Evolutionary conservation across 192 early-diverging fungal species (phyloP).

Genomic region (Coemansia sp.): DNA sequence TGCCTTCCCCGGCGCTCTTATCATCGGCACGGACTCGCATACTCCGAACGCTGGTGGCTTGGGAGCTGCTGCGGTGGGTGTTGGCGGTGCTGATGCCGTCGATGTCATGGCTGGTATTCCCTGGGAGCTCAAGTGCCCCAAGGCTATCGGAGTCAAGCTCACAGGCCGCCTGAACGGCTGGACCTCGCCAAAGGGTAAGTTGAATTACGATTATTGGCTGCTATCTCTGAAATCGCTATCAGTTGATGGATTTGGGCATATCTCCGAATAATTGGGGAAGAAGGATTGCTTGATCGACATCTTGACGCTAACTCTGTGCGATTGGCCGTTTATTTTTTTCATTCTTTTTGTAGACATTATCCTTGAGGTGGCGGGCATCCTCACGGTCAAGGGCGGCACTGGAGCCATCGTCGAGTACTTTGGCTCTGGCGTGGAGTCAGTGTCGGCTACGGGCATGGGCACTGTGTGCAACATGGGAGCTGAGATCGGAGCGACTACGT

Average conservation of each 20-base stretch:
- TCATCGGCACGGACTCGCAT: conserved; percentile 95
- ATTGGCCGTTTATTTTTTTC: conserved; percentile 56
- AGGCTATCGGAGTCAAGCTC: conserved; percentile 93
- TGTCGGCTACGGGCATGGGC: conserved; percentile 98
- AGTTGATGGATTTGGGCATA: not conserved
- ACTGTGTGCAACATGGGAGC: conserved; percentile 99
- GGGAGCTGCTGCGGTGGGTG: conserved; percentile 97
- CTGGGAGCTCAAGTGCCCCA: conserved; percentile 97
- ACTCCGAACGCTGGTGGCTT: conserved; percentile 88
- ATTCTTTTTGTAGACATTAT: conserved; percentile 63
- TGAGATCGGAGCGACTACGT: conserved; percentile 89
- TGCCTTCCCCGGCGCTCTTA: conserved; percentile 94
- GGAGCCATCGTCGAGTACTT: conserved; percentile 98
- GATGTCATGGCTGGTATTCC: conserved; percentile 99
- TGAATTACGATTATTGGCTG: conserved; percentile 77
- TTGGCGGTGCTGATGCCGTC: conserved; percentile 99
- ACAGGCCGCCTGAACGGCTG: conserved; percentile 88
- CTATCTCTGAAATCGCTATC: conserved; percentile 28
- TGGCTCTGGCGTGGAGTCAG: conserved; percentile 84
- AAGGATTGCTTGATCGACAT: conserved; percentile 55
- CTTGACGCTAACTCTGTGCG: conserved; percentile 27
- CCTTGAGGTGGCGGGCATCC: conserved; percentile 69
- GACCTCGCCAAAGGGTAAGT: conserved; percentile 80
- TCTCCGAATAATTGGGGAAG: not conserved
- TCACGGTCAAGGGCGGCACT: conserved; percentile 92